phyloP scores from a whole-genome alignment of 1,284 basidiomycete species.

The Wallemia hederae region DNA sequence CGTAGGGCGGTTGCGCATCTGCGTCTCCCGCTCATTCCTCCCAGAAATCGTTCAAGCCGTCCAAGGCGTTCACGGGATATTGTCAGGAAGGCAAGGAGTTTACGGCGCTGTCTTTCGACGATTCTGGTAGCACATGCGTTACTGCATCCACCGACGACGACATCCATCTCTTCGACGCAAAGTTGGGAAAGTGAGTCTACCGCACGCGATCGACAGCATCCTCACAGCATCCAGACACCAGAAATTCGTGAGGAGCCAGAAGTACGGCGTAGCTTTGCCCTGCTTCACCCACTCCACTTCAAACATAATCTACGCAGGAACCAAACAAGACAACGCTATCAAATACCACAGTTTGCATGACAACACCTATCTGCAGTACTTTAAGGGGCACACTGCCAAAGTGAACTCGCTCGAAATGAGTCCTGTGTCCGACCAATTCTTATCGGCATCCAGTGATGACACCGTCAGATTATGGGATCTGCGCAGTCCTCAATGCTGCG shows the following conservation, averaged over 20 bases:
- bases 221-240: conserved; percentile 25
- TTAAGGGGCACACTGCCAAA: conserved; percentile 56
- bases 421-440: conserved; percentile 76
- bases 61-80: background rate
- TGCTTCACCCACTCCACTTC: conserved; percentile 74
- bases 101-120: conserved; percentile 69
- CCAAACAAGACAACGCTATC: conserved; percentile 79
- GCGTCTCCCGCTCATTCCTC: background rate
- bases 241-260: conserved; percentile 65
- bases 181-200: conserved; percentile 60
- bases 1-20: no score
- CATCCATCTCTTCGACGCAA: conserved; percentile 62
- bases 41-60: background rate
- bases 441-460: conserved; percentile 76
- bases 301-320: conserved; percentile 66
- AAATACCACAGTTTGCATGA: conserved; percentile 84
- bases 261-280: conserved; percentile 81
- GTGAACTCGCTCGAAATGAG: conserved; percentile 77
- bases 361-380: conserved; percentile 86
- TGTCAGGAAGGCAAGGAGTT: conserved; percentile 15
- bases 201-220: conserved; percentile 11
- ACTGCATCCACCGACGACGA: conserved; percentile 82
- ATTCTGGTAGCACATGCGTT: conserved; percentile 53
- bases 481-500: conserved; percentile 38
- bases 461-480: conserved; percentile 95